A percentile compares a stretch with the other conserved stretches of the same genome.
These are phyloP conservation scores for Umbilicaria muhlenbergii DNA, from an alignment of 495 filamentous ascomycete genomes.

Conservation along the genomic window DNA sequence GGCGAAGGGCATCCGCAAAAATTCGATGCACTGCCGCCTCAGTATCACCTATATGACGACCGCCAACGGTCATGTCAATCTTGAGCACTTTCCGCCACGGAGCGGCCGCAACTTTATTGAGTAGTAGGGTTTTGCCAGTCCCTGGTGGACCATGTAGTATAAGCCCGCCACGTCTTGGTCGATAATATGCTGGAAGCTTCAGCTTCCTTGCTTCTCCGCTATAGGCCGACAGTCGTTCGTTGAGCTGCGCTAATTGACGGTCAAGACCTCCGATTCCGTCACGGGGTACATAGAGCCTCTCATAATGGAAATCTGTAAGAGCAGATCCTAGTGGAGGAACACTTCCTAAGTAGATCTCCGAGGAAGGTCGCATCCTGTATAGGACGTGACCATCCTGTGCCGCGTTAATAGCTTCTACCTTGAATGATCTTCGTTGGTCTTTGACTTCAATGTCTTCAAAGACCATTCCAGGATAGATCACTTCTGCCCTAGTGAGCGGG, in stretches of 20 bases:
- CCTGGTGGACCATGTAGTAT: constrained; percentile 72
- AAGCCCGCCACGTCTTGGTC: constrained; percentile 37
- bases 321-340: neutral
- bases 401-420: constrained; percentile 21
- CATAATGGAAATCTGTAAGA: too few relatives aligned
- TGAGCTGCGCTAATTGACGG: constrained; percentile 46
- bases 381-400: constrained; percentile 10
- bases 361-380: constrained; percentile 23
- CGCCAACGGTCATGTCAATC: constrained; percentile 40
- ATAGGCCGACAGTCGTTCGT: constrained; percentile 48
- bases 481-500: constrained; percentile 32
- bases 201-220: constrained; percentile 20
- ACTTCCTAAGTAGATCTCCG: constrained; percentile 13
- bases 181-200: constrained; percentile 28
- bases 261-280: constrained; percentile 46
- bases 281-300: constrained; percentile 11
- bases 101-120: constrained; percentile 47
- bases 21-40: constrained; percentile 43
- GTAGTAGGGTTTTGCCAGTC: constrained; percentile 63
- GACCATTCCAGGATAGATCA: constrained; percentile 24
- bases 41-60: constrained; percentile 23
- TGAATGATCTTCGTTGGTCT: constrained; percentile 30
- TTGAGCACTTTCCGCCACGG: constrained; percentile 53
- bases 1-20: constrained; percentile 55
- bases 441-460: constrained; percentile 31